These are phyloP conservation scores for Parascedosporium putredinis DNA, from an alignment of 2,329 filamentous ascomycete genomes.

Conservation along the genomic window DNA sequence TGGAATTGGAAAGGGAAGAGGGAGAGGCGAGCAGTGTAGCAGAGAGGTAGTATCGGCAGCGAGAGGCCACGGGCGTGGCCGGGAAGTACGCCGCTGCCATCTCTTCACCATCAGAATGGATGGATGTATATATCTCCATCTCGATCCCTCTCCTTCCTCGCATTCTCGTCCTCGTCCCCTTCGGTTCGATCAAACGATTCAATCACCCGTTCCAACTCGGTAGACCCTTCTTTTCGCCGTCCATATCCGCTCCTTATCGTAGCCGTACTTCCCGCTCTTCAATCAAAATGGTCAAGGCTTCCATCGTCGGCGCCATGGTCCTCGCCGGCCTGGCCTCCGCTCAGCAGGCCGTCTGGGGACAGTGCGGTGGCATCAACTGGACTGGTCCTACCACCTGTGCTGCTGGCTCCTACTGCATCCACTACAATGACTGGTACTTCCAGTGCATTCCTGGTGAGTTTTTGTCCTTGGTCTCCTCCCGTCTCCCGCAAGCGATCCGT, in stretches of 20 bases:
- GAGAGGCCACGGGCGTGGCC: no score
- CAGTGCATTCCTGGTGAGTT: slow-evolving; percentile 18
- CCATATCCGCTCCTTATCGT: background rate
- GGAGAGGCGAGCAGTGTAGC: no score
- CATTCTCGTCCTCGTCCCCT: background rate
- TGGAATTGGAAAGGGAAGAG: no score
- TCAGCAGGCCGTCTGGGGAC: slow-evolving; percentile 12
- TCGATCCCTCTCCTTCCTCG: background rate
- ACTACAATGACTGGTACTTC: slow-evolving; percentile 19
- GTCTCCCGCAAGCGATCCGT: background rate
- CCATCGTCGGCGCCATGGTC: background rate
- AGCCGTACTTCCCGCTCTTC: no score
- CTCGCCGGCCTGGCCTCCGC: slow-evolving; percentile 3
- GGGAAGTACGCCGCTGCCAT: no score
- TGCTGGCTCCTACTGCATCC: slow-evolving; percentile 16
- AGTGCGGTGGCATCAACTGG: slow-evolving; percentile 18
- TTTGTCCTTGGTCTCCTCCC: background rate
- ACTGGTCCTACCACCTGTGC: slow-evolving; percentile 17
- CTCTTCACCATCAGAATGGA: no score
- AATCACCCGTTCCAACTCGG: background rate
- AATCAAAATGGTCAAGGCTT: slow-evolving; percentile 3
- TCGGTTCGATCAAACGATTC: background rate
- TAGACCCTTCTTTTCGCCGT: background rate
- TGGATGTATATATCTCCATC: background rate
- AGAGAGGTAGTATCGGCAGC: no score